These are phyloP conservation scores for Tubosaeta sp. DNA, from an alignment of 768 basidiomycete species.

Conservation along the genomic window DNA sequence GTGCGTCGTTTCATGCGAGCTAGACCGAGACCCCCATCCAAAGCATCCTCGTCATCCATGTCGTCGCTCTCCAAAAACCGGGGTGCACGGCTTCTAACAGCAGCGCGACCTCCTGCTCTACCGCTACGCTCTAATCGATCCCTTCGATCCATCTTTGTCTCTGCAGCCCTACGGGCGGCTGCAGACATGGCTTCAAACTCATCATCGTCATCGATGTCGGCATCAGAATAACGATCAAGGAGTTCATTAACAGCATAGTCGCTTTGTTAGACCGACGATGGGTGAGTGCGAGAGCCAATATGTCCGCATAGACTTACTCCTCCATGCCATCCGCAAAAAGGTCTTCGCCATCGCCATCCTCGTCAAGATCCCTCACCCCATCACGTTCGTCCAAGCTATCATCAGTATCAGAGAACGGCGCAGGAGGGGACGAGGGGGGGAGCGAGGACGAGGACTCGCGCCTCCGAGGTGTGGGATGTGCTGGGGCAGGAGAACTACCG, in stretches of 20 bases:
- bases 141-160: constrained; percentile 81
- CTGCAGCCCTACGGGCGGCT: constrained; percentile 73
- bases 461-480: constrained; percentile 40
- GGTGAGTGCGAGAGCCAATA: constrained; percentile 7
- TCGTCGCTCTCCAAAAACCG: constrained; percentile 85
- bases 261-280: constrained; percentile 32
- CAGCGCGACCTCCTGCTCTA: constrained; percentile 66
- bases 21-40: constrained; percentile 61
- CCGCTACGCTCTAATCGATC: constrained; percentile 72
- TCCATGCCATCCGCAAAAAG: constrained; percentile 80
- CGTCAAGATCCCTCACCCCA: constrained; percentile 56
- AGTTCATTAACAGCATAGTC: constrained; percentile 84
- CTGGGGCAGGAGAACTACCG: constrained; percentile 41
- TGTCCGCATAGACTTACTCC: constrained; percentile 44
- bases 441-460: constrained; percentile 69
- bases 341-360: constrained; percentile 86
- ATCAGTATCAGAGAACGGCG: constrained; percentile 83
- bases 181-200: constrained; percentile 64
- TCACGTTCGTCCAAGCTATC: constrained; percentile 73
- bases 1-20: constrained; percentile 77
- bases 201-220: constrained; percentile 80
- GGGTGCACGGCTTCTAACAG: constrained; percentile 76
- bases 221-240: constrained; percentile 84
- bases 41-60: constrained; percentile 68
- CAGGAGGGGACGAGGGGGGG: constrained; percentile 81